phyloP scores from a whole-genome alignment of 2,329 filamentous ascomycete genomes.

The Fusarium setosum region DNA sequence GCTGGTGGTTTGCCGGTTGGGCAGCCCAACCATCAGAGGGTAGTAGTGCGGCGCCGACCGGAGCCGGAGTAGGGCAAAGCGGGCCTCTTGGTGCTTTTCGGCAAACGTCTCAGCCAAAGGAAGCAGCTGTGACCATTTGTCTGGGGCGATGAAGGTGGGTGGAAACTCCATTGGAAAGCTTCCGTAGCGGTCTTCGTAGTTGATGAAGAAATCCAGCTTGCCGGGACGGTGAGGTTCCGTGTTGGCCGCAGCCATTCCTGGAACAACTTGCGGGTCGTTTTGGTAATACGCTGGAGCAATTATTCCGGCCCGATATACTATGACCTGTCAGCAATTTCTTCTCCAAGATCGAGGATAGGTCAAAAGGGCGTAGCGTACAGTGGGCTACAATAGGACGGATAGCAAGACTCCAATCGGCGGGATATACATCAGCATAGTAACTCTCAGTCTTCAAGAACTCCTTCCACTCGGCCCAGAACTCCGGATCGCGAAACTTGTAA shows the following conservation, averaged over 20 bases:
- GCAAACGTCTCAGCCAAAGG: slow-evolving; percentile 32
- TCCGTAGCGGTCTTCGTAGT: slow-evolving; percentile 39
- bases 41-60: slow-evolving; percentile 46
- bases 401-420: slow-evolving; percentile 43
- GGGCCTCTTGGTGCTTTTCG: slow-evolving; percentile 16
- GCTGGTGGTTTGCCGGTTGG: slow-evolving; percentile 28
- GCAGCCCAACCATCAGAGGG: slow-evolving; percentile 40
- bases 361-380: slow-evolving; percentile 10
- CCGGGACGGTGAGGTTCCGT: slow-evolving; percentile 42
- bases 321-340: slow-evolving; percentile 8
- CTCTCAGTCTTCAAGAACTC: slow-evolving; percentile 12
- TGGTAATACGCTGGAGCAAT: slow-evolving; percentile 37
- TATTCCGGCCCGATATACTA: slow-evolving; percentile 43
- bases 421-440: slow-evolving; percentile 37
- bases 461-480: slow-evolving; percentile 41
- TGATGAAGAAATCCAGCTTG: slow-evolving; percentile 43
- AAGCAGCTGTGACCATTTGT: slow-evolving; percentile 37
- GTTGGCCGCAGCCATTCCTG: slow-evolving; percentile 35
- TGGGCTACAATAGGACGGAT: slow-evolving; percentile 41
- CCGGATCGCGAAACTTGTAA: slow-evolving; percentile 32
- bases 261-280: slow-evolving; percentile 27
- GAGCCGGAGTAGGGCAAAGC: slow-evolving; percentile 41
- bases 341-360: too few species aligned
- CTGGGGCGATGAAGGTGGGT: slow-evolving; percentile 18
- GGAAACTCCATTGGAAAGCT: slow-evolving; percentile 21